Evolutionary conservation across 2,329 filamentous ascomycete genomes (phyloP), one percentile per base, ranked within the genome.

Genomic region (Juglanconis sp.): DNA sequence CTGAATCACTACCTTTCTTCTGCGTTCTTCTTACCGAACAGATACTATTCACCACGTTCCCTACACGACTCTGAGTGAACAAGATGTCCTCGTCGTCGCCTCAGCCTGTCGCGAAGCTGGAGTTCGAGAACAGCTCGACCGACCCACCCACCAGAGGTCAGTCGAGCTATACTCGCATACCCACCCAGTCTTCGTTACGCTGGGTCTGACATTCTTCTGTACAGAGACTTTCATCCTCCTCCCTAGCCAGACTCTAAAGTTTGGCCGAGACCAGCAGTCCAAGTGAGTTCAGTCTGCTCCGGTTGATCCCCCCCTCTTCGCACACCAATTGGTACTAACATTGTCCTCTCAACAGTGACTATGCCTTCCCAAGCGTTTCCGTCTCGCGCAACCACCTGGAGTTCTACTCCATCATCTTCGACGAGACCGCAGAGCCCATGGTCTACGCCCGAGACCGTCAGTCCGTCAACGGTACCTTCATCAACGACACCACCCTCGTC

Each of bases 401-500:
- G 64, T 72, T 86, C 36, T 86, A 85, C 67, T 79, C 79, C 1
- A 71, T 86, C 46, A 68, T 78, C 9, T 83, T 84, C 62, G 81
- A 84, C 30, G 67, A 71, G 17, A 66, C 68, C 9, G 60, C 65
- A 30, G 68, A 66, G 13, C 72, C 74, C 4, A 70, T 83, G 57
- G 69, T 86, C 46, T 86, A 84, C 63, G 81, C 84, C 34, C 79
- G 83, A 13, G 84, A 87, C 64, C 77, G 80, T 31, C 77, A 79
- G 56, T 85, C 83, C 4, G 72, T 72, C 15, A 81, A 81, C 57
- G 83, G 83, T 2, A 86, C 83, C 0, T 79, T 74, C 55, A 77
- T 86, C 42, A 83, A 85, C 59, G 74, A 70, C 1, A 53, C 67
- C 1, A 53, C 67, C 0, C 70, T 76, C 15, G 77, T 84, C 57